These are phyloP conservation scores for Hypoxylon lienhwacheense DNA, from an alignment of 495 filamentous ascomycete species.

Conservation along the genomic window DNA sequence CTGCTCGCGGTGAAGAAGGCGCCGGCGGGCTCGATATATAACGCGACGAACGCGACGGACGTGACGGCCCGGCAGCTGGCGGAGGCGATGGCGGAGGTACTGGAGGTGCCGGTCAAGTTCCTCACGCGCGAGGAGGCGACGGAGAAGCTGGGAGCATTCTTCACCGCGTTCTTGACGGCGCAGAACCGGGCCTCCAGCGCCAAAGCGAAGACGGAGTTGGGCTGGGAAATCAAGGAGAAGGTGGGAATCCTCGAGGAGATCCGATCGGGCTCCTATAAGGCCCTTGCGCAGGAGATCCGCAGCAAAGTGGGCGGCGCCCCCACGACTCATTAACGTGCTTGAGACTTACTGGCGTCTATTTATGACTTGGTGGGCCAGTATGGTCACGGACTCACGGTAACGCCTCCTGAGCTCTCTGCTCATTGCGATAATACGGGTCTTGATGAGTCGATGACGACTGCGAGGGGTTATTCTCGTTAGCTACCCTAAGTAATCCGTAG, in stretches of 20 bases:
- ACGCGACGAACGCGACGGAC: constrained; percentile 31
- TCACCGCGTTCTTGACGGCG: constrained; percentile 33
- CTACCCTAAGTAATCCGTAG: too few relatives aligned
- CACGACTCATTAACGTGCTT: not conserved
- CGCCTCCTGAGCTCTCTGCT: too few relatives aligned
- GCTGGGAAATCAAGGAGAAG: constrained; percentile 41
- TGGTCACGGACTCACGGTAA: too few relatives aligned
- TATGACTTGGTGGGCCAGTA: too few relatives aligned
- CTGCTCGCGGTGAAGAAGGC: constrained; percentile 39
- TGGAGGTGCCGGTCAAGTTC: constrained; percentile 32
- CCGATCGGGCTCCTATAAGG: constrained; percentile 25
- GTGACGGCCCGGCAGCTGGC: constrained; percentile 37
- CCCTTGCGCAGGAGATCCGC: constrained; percentile 21
- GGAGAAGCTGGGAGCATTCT: constrained; percentile 29
- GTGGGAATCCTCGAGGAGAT: constrained; percentile 39
- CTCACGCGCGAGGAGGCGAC: constrained; percentile 32
- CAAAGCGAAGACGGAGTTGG: constrained; percentile 42
- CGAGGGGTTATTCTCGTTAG: too few relatives aligned
- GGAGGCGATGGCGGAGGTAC: constrained; percentile 35
- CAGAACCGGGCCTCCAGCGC: constrained; percentile 37
- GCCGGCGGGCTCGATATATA: constrained; percentile 38
- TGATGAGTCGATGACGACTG: too few relatives aligned
- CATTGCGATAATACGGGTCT: too few relatives aligned
- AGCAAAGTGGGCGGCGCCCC: not conserved
- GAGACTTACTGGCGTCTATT: too few relatives aligned